Base-by-base conservation (phyloP, 805 yeast genomes). In the Metschnikowia proteae region DNA sequence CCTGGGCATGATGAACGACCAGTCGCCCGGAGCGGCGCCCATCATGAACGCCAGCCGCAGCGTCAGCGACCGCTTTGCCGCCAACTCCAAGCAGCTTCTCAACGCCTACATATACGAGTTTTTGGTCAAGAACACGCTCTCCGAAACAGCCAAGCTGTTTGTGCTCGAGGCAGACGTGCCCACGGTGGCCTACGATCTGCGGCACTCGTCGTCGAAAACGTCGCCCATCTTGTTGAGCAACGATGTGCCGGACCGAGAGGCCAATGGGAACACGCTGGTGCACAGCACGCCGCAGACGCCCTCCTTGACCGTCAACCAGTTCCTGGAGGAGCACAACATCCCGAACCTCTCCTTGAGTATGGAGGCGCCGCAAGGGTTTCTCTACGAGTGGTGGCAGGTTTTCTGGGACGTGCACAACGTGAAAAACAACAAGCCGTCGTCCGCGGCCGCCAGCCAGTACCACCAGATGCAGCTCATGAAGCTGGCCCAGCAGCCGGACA, bases 331-430 rank as follows among this genome's bases (percentile, higher is more conserved):
- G 6, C 63, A 68, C 48, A 78, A 75, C 43, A 62, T 81, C 6
- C 81, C 85, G 1, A 70, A 71, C 11, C 62, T 81, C 32, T 68
- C 71, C 23, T 74, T 83, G 60, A 71, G 82, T 8, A 79, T 86
- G 77, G 94, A 89, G 60, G 85, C 95, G 2, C 94, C 95, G 0
- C 88, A 84, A 58, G 94, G 96, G 5, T 90, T 88, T 60, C 68
- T 90, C 25, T 84, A 81, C 60, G 97, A 91, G 64, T 90, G 97
- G 97, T 90, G 97, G 97, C 89, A 83, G 71, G 82, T 91, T 13
- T 91, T 90, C 63, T 91, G 97, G 97, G 97, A 90, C 63, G 83
- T 89, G 28, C 88, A 85, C 66, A 86, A 86, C 60, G 96, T 95
- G 3, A 77, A 89, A 57, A 82, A 88, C 37, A 53, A 45, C 41